Conservation (phyloP, 2,329 filamentous ascomycete genomes). For the Raffaelea deltoideospora region DNA sequence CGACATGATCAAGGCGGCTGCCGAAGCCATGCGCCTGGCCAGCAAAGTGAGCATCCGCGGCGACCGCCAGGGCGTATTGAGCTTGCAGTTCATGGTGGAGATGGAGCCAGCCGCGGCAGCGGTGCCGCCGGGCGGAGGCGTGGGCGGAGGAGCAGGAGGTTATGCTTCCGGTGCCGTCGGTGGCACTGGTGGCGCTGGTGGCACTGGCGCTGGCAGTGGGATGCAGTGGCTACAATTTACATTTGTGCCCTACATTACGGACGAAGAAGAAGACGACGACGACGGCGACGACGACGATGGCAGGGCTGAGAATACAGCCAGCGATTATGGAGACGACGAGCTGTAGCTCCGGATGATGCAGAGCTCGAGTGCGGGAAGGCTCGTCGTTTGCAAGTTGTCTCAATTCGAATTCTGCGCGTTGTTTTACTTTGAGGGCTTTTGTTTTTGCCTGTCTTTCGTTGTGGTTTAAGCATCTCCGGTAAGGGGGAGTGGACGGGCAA, state of each 20-base stretch:
- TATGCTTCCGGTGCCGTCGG: not conserved
- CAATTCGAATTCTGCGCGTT: no score
- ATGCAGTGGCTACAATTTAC: conserved; percentile 70
- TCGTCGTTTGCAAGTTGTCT: no score
- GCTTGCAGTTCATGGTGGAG: conserved; percentile 92
- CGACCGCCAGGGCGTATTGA: conserved; percentile 79
- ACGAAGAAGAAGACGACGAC: conserved; percentile 29
- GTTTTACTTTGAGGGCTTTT: no score
- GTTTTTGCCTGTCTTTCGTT: no score
- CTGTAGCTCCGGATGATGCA: no score
- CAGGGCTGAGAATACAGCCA: conserved; percentile 1
- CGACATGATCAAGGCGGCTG: conserved; percentile 67
- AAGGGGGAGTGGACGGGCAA: no score
- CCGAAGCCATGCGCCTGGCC: conserved; percentile 82
- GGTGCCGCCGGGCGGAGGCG: not conserved
- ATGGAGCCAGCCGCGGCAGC: conserved; percentile 33
- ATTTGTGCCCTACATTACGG: conserved; percentile 60
- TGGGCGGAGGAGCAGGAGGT: not conserved
- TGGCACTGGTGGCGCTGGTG: not conserved
- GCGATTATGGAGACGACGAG: not conserved
- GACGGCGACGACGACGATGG: conserved; percentile 17
- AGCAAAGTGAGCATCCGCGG: conserved; percentile 85
- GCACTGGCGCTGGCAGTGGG: not conserved
- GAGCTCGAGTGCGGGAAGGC: no score
- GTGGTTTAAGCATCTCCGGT: no score